These are phyloP conservation scores for Fusarium oxysporum DNA, from an alignment of 2,329 filamentous ascomycete genomes.

Conservation along the genomic window DNA sequence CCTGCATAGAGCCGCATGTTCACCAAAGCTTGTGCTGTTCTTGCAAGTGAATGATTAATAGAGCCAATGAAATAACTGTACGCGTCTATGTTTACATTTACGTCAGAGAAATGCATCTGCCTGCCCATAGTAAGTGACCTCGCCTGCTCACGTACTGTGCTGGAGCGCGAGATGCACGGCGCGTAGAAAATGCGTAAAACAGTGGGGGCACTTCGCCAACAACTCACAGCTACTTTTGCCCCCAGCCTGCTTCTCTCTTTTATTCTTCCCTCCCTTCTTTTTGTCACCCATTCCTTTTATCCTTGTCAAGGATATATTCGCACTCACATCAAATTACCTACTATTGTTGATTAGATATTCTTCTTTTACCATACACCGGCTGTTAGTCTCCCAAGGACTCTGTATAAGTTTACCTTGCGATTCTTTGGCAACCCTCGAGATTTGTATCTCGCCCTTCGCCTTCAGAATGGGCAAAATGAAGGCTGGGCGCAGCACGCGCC, in stretches of 20 bases:
- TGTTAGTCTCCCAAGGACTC: neutral
- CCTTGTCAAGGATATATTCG: constrained; percentile 8
- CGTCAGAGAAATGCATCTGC: neutral
- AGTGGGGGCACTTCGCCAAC: neutral
- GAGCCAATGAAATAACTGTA: neutral
- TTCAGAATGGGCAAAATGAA: constrained; percentile 20
- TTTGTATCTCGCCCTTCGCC: neutral
- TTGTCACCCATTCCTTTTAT: neutral
- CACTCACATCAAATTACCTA: constrained; percentile 6
- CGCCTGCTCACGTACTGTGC: constrained; percentile 4
- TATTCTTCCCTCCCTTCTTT: constrained; percentile 12
- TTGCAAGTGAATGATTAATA: neutral
- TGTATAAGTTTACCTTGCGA: constrained; percentile 11
- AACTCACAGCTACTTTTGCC: neutral
- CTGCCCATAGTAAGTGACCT: neutral
- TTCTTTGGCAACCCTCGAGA: neutral
- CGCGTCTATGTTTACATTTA: neutral
- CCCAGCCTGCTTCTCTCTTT: neutral
- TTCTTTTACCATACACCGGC: constrained; percentile 8
- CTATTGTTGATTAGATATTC: neutral
- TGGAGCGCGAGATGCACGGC: neutral
- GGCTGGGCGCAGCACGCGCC: neutral
- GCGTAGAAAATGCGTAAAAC: neutral
- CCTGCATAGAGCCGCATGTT: neutral
- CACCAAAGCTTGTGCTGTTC: neutral